These are phyloP conservation scores for Areca catechu DNA, from an alignment of 176 grass and related monocot species.

Conservation along the genomic window DNA sequence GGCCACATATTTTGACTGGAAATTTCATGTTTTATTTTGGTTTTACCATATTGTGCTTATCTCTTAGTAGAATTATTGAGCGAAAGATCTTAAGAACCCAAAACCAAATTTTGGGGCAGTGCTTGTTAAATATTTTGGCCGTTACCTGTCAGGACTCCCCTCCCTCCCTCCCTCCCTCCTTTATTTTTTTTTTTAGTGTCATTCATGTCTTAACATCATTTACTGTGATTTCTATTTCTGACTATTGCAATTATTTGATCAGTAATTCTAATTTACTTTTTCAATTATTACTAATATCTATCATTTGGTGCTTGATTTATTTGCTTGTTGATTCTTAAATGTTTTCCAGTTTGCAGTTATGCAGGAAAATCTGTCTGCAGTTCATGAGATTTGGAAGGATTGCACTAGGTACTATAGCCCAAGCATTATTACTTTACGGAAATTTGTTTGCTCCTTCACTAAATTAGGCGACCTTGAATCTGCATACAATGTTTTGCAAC, in stretches of 20 bases:
- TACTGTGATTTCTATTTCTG: no score
- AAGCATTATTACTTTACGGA: constrained; percentile 58
- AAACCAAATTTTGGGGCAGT: no score
- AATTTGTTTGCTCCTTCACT: constrained; percentile 55
- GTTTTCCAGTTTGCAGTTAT: constrained; percentile 67
- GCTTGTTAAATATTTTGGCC: no score
- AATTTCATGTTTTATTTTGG: no score
- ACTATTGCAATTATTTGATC: neutral
- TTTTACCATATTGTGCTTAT: no score
- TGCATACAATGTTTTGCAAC: constrained; percentile 54
- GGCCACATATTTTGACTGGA: no score
- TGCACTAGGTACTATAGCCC: constrained; percentile 79
- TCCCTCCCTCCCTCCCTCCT: no score
- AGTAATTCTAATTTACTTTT: constrained; percentile 14
- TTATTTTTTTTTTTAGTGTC: no score
- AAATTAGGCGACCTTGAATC: constrained; percentile 64
- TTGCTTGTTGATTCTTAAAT: constrained; percentile 23
- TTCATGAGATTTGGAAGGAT: constrained; percentile 82
- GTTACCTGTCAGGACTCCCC: no score
- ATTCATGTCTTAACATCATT: no score
- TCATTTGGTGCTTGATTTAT: constrained; percentile 3
- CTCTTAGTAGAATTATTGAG: no score
- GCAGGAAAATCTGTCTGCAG: constrained; percentile 51
- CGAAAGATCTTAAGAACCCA: no score
- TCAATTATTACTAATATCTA: neutral